phyloP scores from a whole-genome alignment of 129 eudicot species.

The Artemisia tridentata region DNA sequence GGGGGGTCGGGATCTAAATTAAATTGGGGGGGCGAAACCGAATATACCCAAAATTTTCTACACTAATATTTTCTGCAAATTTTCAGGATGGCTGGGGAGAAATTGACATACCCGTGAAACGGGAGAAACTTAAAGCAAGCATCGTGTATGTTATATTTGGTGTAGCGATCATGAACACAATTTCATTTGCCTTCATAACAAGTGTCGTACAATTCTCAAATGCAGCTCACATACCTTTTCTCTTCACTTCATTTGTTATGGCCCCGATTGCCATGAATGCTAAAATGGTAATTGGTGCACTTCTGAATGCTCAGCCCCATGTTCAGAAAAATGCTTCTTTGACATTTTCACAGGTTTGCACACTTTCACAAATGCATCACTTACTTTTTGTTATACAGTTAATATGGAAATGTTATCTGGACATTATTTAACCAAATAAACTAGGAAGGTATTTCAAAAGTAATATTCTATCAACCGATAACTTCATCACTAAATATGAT shows the following conservation, averaged over 20 bases:
- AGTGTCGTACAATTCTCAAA: constrained; percentile 35
- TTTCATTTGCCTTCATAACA: constrained; percentile 39
- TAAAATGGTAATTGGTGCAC: constrained; percentile 22
- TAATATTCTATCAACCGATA: constrained; percentile 30
- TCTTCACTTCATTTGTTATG: constrained; percentile 44
- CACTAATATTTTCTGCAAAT: neutral
- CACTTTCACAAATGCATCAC: neutral
- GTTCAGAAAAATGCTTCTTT: constrained; percentile 35
- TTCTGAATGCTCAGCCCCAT: constrained; percentile 32
- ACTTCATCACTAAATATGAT: neutral
- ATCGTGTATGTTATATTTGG: constrained; percentile 10
- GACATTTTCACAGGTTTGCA: constrained; percentile 42
- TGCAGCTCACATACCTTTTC: constrained; percentile 45
- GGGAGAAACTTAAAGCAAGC: neutral
- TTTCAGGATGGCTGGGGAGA: constrained; percentile 12
- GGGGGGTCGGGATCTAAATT: no score
- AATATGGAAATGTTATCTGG: no score
- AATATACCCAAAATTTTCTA: no score
- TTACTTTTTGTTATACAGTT: neutral
- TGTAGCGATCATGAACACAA: neutral
- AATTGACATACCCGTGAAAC: neutral
- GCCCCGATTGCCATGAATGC: constrained; percentile 42
- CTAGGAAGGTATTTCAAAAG: no score
- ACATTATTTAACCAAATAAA: no score
- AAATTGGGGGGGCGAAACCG: no score